Evolutionary conservation across 306 rosid genomes (phyloP).

Genomic region (peach (Prunus persica)): DNA sequence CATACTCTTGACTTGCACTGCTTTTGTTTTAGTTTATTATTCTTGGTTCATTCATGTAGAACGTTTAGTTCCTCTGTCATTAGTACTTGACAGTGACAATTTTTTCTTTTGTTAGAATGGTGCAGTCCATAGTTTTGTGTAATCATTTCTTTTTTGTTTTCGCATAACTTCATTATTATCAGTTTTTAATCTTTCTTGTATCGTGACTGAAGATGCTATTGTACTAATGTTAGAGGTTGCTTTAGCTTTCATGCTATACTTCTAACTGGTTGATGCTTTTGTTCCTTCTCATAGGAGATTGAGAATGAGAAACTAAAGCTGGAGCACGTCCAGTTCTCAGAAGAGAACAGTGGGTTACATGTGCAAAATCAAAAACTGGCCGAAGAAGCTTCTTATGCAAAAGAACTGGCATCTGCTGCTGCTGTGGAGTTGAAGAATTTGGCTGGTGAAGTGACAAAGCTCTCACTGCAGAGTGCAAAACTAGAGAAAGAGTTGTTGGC

Average conservation of each 20-base stretch:
- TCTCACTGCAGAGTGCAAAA: conserved; percentile 80
- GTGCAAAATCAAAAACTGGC: conserved; percentile 96
- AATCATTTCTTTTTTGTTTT: background rate
- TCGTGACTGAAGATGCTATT: background rate
- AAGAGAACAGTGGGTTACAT: conserved; percentile 86
- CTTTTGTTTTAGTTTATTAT: background rate
- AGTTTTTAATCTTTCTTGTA: background rate
- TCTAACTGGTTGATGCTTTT: conserved; percentile 18
- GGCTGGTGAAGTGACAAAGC: conserved; percentile 96
- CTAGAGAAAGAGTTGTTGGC: conserved; percentile 80
- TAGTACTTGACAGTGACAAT: background rate
- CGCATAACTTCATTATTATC: background rate
- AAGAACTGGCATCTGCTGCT: conserved; percentile 98
- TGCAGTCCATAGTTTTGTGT: background rate
- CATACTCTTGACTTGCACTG: background rate
- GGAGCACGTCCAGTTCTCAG: conserved; percentile 81
- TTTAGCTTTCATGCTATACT: conserved; percentile 9
- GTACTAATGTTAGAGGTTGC: background rate
- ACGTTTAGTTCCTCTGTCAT: background rate
- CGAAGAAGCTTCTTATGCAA: conserved; percentile 98
- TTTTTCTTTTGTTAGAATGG: background rate
- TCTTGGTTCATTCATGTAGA: background rate
- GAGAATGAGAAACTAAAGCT: conserved; percentile 88
- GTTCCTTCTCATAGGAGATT: conserved; percentile 56
- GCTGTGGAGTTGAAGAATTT: conserved; percentile 96